Percentiles rank a stretch among this genome's conserved stretches.
Conservation (phyloP, 2,329 filamentous ascomycete species). For the Fusarium sp. region DNA sequence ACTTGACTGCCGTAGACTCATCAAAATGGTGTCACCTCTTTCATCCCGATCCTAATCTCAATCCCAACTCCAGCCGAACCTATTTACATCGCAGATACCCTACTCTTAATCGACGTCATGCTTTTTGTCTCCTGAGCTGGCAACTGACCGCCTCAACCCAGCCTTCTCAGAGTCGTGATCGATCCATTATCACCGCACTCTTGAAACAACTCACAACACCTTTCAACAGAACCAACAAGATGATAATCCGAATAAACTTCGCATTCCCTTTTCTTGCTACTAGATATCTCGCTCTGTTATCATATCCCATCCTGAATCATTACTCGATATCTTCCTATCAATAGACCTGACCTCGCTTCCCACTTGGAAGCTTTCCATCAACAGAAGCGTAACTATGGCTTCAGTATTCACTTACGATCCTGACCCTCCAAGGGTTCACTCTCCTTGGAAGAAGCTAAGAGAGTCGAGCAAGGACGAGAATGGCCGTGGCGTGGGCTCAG, state of each 20-base stretch:
- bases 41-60: background rate
- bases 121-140: constrained; percentile 39
- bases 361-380: background rate
- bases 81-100: background rate
- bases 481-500: constrained; percentile 38
- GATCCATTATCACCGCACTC: constrained; percentile 27
- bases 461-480: constrained; percentile 56
- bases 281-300: constrained; percentile 23
- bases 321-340: background rate
- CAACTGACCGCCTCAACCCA: constrained; percentile 35
- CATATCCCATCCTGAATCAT: constrained; percentile 32
- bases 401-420: constrained; percentile 97
- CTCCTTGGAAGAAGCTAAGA: constrained; percentile 82
- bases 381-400: constrained; percentile 71
- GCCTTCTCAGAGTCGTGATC: constrained; percentile 41
- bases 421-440: constrained; percentile 87
- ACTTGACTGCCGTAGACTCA: constrained; percentile 7
- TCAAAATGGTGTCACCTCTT: background rate
- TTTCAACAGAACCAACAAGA: constrained; percentile 38
- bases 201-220: constrained; percentile 17
- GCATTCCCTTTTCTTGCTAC: constrained; percentile 31
- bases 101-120: constrained; percentile 38
- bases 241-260: constrained; percentile 45
- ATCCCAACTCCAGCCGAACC: background rate
- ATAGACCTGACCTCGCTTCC: background rate